Evolutionary conservation across 2,329 filamentous ascomycete species (phyloP), one percentile per base, ranked within the genome.

Genomic region (Cordyceps pruinosa): DNA sequence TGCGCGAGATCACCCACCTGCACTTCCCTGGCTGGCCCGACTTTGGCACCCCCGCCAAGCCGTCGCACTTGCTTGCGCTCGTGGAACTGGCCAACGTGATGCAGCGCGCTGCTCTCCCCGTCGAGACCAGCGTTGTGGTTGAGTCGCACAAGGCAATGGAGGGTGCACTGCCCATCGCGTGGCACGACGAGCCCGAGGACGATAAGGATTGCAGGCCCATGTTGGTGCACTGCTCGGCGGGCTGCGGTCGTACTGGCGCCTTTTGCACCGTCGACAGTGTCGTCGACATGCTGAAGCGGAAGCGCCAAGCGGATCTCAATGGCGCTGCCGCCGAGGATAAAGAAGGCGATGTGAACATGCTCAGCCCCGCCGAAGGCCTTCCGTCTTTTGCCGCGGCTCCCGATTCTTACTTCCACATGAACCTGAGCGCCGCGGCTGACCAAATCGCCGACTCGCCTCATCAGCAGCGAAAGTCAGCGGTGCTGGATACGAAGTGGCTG

Each of bases 1-100:
- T 96, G 63, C 88, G 93, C 25, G 92, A 97, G 71, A 87, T 99
- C 60, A 97, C 92, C 0, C 94, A 99, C 64, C 76, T 99, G 15
- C 92, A 97, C 68, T 97, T 97, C 69, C 85, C 90, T 0, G 86
- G 88, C n/a, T 99, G 94, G 94, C 94, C 94, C 0, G 94, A 99
- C 67, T 97, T 97, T 71, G 94, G 94, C 21, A 88, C 91, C 0
- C 93, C 93, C 0, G 91, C 94, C 0, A 88, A 95, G 66, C 91
- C 94, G 1, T 84, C 85, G 5, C 91, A 97, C 66, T 79, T 99
- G 2, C 79, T 99, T 17, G 89, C 87, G 2, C 75, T 99, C 17
- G 89, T 97, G n/a, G 91, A 97, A 70, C 82, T 96, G 53, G 89
- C 88, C 65, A 94, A 89, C 65, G 78, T 82, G 34, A 90, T 85